Base-by-base conservation (phyloP, 2,329 filamentous ascomycete genomes). In the Pseudocercospora eumusae region DNA sequence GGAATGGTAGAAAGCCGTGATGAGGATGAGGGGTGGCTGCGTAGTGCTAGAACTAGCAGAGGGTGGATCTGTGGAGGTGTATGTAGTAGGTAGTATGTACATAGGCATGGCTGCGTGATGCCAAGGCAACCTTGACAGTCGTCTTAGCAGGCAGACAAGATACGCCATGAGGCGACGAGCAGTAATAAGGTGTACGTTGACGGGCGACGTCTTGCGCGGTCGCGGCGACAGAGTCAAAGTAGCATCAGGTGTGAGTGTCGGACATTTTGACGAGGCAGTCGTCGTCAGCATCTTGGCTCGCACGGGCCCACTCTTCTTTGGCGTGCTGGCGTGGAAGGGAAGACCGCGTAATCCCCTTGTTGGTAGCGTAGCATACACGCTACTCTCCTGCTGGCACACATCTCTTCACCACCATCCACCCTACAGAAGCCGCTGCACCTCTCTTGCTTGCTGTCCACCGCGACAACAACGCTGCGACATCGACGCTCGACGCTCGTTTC, bases 271-370 rank as follows among this genome's bases (percentile, higher is more conserved):
- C 36, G 36, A 40, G 36, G 36, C 36, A 40, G 36, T 40, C 36
- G 36, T 40, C 36, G 36, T 40, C 36, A 40, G 36, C 36, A 40
- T 40, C 36, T 40, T 40, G 36, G 36, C 36, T 40, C 36, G 36
- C 36, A 40, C 36, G 36, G 36, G n/a, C 36, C 36, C 36, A n/a
- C 36, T 40, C 36, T 40, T 25, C 23, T 49, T 10, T 21, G 44
- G 44, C 44, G 23, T 21, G 49, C 47, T 18, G 20, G 49, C n/a
- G 20, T 27, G 27, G 27, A 31, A 31, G 49, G 49, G 25, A 53
- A 53, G 49, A 31, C 49, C 49, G 49, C 49, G 49, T 49, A 49
- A 49, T 49, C 44, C 44, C 44, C 44, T 49, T 21, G 20, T 49
- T 25, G 23, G 44, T 49, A 21, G 23, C 44, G 20, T 23, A 21